Evolutionary conservation across 129 eudicot genomes (phyloP).

Genomic region (Mikania micrantha): DNA sequence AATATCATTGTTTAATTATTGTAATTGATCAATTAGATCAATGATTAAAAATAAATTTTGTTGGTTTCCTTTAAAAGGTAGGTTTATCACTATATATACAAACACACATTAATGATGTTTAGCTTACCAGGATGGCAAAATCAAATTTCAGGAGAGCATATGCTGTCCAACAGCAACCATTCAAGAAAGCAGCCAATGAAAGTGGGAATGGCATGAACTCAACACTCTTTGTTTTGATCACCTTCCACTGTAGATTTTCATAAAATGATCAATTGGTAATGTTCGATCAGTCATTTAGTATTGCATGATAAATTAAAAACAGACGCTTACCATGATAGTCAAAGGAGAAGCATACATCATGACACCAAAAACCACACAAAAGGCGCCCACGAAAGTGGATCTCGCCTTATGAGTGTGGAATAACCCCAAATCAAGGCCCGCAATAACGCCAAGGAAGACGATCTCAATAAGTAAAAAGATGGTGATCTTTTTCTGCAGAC

Average conservation of each 20-base stretch:
- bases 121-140: conserved; percentile 36
- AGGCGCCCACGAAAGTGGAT: conserved; percentile 44
- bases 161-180: conserved; percentile 53
- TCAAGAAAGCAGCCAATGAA: conserved; percentile 40
- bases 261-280: background rate
- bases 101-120: conserved; percentile 3
- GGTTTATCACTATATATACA: too few species aligned
- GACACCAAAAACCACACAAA: conserved; percentile 45
- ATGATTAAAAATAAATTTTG: too few species aligned
- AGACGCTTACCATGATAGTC: conserved; percentile 43
- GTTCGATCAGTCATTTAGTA: too few species aligned
- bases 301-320: background rate
- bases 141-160: conserved; percentile 66
- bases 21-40: too few species aligned
- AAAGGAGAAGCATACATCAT: conserved; percentile 58
- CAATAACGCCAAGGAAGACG: conserved; percentile 2
- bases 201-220: conserved; percentile 70
- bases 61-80: too few species aligned
- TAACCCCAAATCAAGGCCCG: conserved; percentile 10
- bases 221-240: conserved; percentile 54
- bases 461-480: conserved; percentile 15
- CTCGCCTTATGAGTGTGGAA: conserved; percentile 31
- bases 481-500: conserved; percentile 30
- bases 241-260: conserved; percentile 33
- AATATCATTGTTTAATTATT: too few species aligned